Base-by-base conservation (phyloP, 108 stramenopile genomes). In the Skeletonema costatum region DNA sequence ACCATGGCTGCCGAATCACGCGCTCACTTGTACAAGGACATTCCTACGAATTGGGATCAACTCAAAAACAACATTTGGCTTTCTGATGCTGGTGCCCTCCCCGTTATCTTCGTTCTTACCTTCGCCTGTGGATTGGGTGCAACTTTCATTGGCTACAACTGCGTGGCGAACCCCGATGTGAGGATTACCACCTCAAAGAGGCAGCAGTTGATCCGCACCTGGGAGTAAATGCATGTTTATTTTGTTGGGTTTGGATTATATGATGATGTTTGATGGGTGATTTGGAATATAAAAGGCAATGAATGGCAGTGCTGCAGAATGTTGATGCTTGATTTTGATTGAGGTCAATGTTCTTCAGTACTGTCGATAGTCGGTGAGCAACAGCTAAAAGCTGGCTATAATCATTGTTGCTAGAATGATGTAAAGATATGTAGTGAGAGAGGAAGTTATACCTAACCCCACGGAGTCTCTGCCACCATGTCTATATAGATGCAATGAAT, bases 71-170 rank as follows among this genome's bases (percentile, higher is more conserved):
- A 41, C 73, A 83, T 78, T 42, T 91, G 90, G 90, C 78, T 91
- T 19, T 74, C 71, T 31, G 90, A 91, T 60, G 58, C 78, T 11
- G 86, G 89, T 30, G 88, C 92, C 10, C 91, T 91, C 85, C 92
- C 92, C 65, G 87, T 91, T 68, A 82, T 93, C 53, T 65, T 66
- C 39, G 78, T 83, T 38, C 81, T 87, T 51, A 62, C 64, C 39
- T 68, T 82, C 42, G 92, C 92, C 44, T 70, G 66, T 48, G 76
- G 78, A 19, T 70, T 89, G 36, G 65, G 83, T 59, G 53, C 62
- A 36, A 41, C 73, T 17, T 87, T 75, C 85, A 84, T 78, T 32
- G 36, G 64, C 3, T 83, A 78, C 68, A 66, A 59, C 39, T 36
- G 46, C 14, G 21, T 65, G 9, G 58, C 29, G 1, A 76, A 84